A percentile compares a stretch with the other conserved stretches of the same genome.
Evolutionary conservation across 768 basidiomycete species (phyloP).

Genomic region (Auricularia sp.): DNA sequence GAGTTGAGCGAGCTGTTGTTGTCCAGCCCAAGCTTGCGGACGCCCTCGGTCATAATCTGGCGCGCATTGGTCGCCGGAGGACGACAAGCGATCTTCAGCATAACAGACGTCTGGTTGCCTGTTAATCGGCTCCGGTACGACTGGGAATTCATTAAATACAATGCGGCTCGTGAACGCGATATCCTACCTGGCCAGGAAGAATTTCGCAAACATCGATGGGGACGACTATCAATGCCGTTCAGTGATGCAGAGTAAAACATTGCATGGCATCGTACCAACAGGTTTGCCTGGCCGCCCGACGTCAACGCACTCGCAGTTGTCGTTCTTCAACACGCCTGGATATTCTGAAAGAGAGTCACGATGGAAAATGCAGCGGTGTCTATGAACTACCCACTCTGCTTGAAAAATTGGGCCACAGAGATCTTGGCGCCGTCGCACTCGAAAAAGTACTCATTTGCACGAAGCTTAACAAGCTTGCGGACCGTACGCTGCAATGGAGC

Average conservation of each 20-base stretch:
- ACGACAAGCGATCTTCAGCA: slow-evolving; percentile 63
- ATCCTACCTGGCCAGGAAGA: slow-evolving; percentile 25
- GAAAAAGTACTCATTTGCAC: slow-evolving; percentile 43
- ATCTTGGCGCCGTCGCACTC: slow-evolving; percentile 44
- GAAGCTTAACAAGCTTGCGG: slow-evolving; percentile 39
- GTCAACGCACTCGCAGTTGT: slow-evolving; percentile 48
- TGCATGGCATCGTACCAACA: slow-evolving; percentile 16
- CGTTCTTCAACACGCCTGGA: slow-evolving; percentile 37
- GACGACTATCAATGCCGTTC: slow-evolving; percentile 19
- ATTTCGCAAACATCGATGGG: slow-evolving; percentile 70
- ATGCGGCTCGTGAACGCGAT: background rate
- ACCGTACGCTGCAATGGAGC: slow-evolving; percentile 45
- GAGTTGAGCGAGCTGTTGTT: slow-evolving; percentile 27
- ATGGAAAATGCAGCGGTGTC: background rate
- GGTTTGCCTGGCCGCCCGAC: slow-evolving; percentile 38
- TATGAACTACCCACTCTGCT: slow-evolving; percentile 36
- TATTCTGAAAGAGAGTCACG: slow-evolving; percentile 37
- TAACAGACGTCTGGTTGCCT: slow-evolving; percentile 52
- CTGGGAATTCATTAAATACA: background rate
- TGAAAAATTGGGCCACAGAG: slow-evolving; percentile 57
- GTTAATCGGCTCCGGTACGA: slow-evolving; percentile 47
- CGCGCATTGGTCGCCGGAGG: slow-evolving; percentile 50
- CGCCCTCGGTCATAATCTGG: slow-evolving; percentile 48
- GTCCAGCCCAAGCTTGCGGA: slow-evolving; percentile 39
- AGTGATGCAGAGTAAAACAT: background rate